Percentiles rank a stretch among this genome's conserved stretches.
Conservation (phyloP, 371 early-diverging fungal genomes). For the Mucor ambiguus region DNA sequence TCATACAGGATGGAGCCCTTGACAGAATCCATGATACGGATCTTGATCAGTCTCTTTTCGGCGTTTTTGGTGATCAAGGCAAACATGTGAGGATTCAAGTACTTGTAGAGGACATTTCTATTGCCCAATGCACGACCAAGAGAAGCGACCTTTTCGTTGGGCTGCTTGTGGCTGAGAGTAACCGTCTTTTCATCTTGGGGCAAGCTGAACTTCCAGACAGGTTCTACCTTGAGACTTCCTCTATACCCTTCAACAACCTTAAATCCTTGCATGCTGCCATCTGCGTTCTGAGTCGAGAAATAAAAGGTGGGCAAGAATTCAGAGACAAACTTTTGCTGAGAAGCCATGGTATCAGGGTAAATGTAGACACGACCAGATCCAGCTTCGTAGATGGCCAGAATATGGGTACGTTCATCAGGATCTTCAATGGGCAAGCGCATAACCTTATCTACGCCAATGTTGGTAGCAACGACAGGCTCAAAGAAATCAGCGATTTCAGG, state of each 20-base stretch:
- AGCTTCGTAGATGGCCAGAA: slow-evolving; percentile 66
- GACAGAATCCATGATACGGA: slow-evolving; percentile 86
- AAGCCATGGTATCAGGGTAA: slow-evolving; percentile 58
- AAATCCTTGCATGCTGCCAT: slow-evolving; percentile 48
- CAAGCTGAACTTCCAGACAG: slow-evolving; percentile 64
- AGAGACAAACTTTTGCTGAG: slow-evolving; percentile 51
- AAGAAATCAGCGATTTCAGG: slow-evolving; percentile 44
- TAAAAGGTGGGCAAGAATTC: slow-evolving; percentile 54
- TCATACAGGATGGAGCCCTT: slow-evolving; percentile 83
- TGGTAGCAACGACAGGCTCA: slow-evolving; percentile 55
- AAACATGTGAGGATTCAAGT: slow-evolving; percentile 90
- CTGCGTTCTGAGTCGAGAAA: slow-evolving; percentile 51
- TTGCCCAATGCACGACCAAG: slow-evolving; percentile 92
- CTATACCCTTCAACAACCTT: slow-evolving; percentile 55
- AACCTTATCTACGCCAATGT: slow-evolving; percentile 52
- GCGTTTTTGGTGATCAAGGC: slow-evolving; percentile 59
- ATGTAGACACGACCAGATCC: slow-evolving; percentile 59
- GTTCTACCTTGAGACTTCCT: slow-evolving; percentile 53
- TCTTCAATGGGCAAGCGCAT: slow-evolving; percentile 71
- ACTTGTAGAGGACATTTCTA: slow-evolving; percentile 95
- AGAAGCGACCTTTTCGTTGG: slow-evolving; percentile 73
- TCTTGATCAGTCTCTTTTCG: slow-evolving; percentile 39
- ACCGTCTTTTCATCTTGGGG: slow-evolving; percentile 63
- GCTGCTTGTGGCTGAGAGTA: slow-evolving; percentile 38
- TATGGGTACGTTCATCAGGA: slow-evolving; percentile 64